Evolutionary conservation across 306 rosid species (phyloP).

Genomic region (Castanea sativa): DNA sequence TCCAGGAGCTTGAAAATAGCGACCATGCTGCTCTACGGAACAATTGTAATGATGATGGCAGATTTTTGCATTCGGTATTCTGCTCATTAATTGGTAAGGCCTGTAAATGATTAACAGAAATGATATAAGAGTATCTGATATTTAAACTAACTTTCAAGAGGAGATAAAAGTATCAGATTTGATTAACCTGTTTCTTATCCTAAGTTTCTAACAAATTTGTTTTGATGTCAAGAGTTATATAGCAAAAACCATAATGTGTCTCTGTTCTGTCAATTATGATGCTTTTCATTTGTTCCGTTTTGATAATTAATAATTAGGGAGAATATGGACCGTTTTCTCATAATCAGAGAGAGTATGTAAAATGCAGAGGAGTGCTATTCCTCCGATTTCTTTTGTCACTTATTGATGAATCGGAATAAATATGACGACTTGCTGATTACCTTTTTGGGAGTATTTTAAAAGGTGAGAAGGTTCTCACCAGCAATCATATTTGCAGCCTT

Average conservation of each 20-base stretch:
- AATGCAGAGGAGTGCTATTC: slow-evolving; percentile 96
- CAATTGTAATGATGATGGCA: slow-evolving; percentile 79
- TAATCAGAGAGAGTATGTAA: slow-evolving; percentile 69
- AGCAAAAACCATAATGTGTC: slow-evolving; percentile 74
- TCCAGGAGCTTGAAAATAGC: slow-evolving; percentile 80
- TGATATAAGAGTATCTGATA: not conserved
- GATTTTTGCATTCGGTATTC: slow-evolving; percentile 93
- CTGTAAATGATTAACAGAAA: not conserved
- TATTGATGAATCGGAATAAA: slow-evolving; percentile 91
- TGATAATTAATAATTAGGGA: slow-evolving; percentile 1
- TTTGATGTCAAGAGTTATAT: slow-evolving; percentile 67
- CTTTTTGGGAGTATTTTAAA: slow-evolving; percentile 81
- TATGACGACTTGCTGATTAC: slow-evolving; percentile 69
- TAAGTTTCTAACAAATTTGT: slow-evolving; percentile 29
- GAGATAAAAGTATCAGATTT: not conserved
- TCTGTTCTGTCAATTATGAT: slow-evolving; percentile 25
- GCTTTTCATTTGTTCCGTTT: slow-evolving; percentile 1
- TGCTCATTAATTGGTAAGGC: slow-evolving; percentile 92
- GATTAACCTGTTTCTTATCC: not conserved
- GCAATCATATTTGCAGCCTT: slow-evolving; percentile 21
- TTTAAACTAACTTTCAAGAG: not conserved
- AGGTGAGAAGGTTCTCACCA: slow-evolving; percentile 47
- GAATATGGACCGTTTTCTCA: not conserved
- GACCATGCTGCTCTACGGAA: slow-evolving; percentile 84
- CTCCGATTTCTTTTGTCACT: slow-evolving; percentile 91